Evolutionary conservation across 805 yeast species (phyloP), one percentile per base, ranked within the genome.

Genomic region (Brettanomyces nanus): DNA sequence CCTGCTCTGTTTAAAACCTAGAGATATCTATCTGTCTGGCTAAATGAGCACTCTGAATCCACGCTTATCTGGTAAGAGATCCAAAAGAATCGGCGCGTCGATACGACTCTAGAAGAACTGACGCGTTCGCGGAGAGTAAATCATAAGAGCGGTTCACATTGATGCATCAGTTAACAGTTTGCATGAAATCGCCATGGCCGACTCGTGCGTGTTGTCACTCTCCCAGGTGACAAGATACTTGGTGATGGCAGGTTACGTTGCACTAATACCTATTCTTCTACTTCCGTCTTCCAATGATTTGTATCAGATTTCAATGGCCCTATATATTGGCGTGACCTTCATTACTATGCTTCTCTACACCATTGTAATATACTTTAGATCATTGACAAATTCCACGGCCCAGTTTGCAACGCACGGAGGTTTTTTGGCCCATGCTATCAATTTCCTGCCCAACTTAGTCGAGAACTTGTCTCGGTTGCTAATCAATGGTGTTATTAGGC

Each of bases 291-390:
- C 52, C 10, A 54, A 51, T 35, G 56, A 56, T 4, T 18, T 59
- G 6, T 44, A 47, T 20, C 56, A 53, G 41, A 53, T 59, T 5
- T 43, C 54, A 10, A 18, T 58, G 28, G 63, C 62, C 2, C 31
- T 50, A 13, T 54, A 54, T 38, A 39, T 44, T 5, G 64, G 60
- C 2, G 31, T 54, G 14, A 48, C 46, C 17, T 33, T 41, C 3
- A 43, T 53, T 6, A 33, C 47, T 6, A 31, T 46, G 5, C 18
- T 41, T 2, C 15, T 45, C 5, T 58, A 53, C 33, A 48, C 56
- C 2, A 29, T 51, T 2, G 42, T 54, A 7, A 46, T 57, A 5
- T 47, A 48, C 22, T 43, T 51, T 33, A 53, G 49, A 21, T 43
- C 53, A 6, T n/a, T 44, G 2, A 25, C 31, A 13, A 32, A n/a